Base-by-base conservation (phyloP, 768 basidiomycete species). In the Termitomyces sp. region DNA sequence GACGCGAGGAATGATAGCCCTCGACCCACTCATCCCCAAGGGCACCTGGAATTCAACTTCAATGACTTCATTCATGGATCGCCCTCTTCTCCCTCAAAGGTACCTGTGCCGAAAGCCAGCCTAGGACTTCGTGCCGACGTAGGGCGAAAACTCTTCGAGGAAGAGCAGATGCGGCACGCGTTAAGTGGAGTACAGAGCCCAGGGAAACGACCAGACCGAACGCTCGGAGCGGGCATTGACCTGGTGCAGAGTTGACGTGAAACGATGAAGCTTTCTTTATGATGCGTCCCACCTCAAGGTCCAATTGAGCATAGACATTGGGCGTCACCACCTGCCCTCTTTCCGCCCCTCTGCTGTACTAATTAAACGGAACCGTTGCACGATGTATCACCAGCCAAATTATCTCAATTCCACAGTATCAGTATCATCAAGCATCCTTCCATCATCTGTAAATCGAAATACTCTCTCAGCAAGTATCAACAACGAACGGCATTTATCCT, bases 11-110 rank as follows among this genome's bases (percentile, higher is more conserved):
- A 65, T 38, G 55, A 59, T n/a, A 74, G 66, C 53, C 69, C 70
- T 21, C 71, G 75, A 42, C 74, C 75, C 7, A 74, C 73, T 3
- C 74, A 74, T 27, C 71, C 60, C 46, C 67, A 69, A 37, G 68
- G 62, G 59, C 37, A 70, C 61, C 62, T 70, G 63, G 70, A 81
- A 16, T 88, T 90, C 71, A 86, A 88, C 67, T 75, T 88, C 57
- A 80, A 80, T 61, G 88, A 90, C 56, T 90, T 83, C 66, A 82
- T 89, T 65, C 84, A 90, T 62, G 84, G 85, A 37, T 89, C 87
- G 25, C 86, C 86, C 11, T 84, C 85, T 14, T 84, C 85, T 3
- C 84, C 85, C 5, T 74, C 77, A 12, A 69, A 77, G 46, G 62
- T 67, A 53, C 62, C 64, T 66, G 63, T 64, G 63, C 67, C 75